Evolutionary conservation across 2,329 filamentous ascomycete species (phyloP).

Genomic region (Polytolypa hystricis): DNA sequence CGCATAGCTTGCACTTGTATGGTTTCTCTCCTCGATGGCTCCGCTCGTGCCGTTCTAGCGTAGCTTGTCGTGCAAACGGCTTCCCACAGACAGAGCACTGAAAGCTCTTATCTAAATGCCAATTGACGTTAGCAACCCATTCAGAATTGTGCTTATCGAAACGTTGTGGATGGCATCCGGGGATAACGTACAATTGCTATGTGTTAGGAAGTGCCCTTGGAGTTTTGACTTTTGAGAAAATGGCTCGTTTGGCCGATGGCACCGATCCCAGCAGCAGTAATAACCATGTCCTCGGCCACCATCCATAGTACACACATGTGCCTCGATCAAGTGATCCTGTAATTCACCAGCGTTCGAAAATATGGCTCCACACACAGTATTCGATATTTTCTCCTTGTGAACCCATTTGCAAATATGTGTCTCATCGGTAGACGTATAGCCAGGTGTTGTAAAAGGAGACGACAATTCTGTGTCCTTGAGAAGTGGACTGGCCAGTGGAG

Average conservation of each 20-base stretch:
- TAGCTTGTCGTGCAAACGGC: conserved; percentile 32
- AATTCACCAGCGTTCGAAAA: conserved; percentile 27
- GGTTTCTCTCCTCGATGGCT: conserved; percentile 35
- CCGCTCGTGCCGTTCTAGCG: conserved; percentile 33
- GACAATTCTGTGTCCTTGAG: conserved; percentile 24
- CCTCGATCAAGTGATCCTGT: conserved; percentile 29
- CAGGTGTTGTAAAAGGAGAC: conserved; percentile 27
- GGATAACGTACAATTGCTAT: conserved; percentile 30
- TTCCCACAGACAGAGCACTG: conserved; percentile 32
- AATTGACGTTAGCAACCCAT: no score
- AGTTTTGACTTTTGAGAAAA: conserved; percentile 37
- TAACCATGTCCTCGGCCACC: conserved; percentile 31
- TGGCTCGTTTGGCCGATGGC: conserved; percentile 31
- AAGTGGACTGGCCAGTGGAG: conserved; percentile 26
- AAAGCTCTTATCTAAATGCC: conserved; percentile 29
- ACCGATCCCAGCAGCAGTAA: conserved; percentile 35
- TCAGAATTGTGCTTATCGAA: no score
- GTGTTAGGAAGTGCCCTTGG: conserved; percentile 34
- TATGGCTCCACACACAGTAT: conserved; percentile 23
- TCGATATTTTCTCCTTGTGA: conserved; percentile 8
- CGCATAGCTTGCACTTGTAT: conserved; percentile 30
- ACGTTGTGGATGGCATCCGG: no score
- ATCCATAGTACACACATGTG: conserved; percentile 27
- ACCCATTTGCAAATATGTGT: conserved; percentile 31
- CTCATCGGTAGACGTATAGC: conserved; percentile 23